Evolutionary conservation across 345 rosid genomes (phyloP).

Genomic region (Punica granatum): DNA sequence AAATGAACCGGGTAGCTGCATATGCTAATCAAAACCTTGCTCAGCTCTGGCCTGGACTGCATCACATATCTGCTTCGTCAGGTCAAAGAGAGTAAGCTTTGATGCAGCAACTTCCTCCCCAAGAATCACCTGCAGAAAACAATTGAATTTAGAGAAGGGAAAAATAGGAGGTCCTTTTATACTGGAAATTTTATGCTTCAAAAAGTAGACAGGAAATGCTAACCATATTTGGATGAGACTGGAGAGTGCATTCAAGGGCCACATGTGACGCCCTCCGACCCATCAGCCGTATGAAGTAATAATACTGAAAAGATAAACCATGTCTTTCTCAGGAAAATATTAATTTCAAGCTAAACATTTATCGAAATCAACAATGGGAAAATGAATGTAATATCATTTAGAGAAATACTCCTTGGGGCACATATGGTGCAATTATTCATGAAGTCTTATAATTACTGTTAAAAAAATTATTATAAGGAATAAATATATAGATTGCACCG

Average conservation of each 20-base stretch:
- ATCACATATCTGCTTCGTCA: constrained; percentile 86
- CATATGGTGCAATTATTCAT: neutral
- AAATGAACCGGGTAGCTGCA: neutral
- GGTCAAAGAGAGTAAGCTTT: constrained; percentile 89
- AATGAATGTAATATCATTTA: no score
- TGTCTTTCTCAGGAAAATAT: neutral
- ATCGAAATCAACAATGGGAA: neutral
- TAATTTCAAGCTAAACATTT: neutral
- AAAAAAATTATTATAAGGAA: neutral
- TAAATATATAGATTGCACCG: neutral
- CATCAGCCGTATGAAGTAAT: constrained; percentile 96
- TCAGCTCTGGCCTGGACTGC: constrained; percentile 93
- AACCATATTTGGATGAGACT: constrained; percentile 98
- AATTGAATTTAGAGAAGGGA: neutral
- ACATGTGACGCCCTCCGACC: constrained; percentile 96
- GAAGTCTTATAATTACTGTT: no score
- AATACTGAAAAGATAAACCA: constrained; percentile 50
- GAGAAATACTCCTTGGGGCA: no score
- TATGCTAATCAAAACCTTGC: constrained; percentile 42
- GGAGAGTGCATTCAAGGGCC: constrained; percentile 95
- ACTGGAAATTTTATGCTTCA: neutral
- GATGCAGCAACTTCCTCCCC: constrained; percentile 99
- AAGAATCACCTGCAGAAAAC: constrained; percentile 56
- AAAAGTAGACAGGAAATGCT: constrained; percentile 12
- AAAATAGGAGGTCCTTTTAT: neutral